phyloP scores from a whole-genome alignment of 495 filamentous ascomycete species.

The Neurospora sp. region DNA sequence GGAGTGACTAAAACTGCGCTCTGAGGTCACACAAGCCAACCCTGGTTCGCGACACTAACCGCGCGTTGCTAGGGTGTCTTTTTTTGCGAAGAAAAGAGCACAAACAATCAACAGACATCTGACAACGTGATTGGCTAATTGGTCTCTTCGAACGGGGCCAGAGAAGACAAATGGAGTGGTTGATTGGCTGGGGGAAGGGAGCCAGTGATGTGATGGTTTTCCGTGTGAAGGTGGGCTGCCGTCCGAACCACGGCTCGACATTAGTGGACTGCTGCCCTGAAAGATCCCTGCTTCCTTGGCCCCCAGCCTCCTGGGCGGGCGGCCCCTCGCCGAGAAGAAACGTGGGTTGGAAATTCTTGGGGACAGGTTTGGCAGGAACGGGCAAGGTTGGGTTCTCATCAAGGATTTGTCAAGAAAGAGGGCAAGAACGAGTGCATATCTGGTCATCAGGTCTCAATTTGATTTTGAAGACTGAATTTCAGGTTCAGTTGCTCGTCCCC shows the following conservation, averaged over 20 bases:
- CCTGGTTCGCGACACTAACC: neutral
- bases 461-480: neutral
- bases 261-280: neutral
- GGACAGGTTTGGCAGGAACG: neutral
- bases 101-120: neutral
- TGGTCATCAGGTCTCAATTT: neutral
- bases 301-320: neutral
- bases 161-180: neutral
- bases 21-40: neutral
- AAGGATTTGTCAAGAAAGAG: neutral
- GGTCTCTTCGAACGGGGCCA: neutral
- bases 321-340: neutral
- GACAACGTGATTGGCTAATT: neutral
- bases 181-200: neutral
- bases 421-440: neutral
- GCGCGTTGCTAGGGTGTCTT: neutral
- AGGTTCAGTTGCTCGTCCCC: neutral
- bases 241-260: neutral
- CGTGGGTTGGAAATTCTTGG: neutral
- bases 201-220: neutral
- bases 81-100: neutral
- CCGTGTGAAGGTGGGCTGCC: neutral
- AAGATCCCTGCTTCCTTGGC: neutral
- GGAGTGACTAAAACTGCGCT: neutral
- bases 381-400: neutral